Percentiles rank a stretch among this genome's conserved stretches.
These are phyloP conservation scores for Crithidia sp. DNA, from an alignment of 208 protist genomes.

Conservation along the genomic window DNA sequence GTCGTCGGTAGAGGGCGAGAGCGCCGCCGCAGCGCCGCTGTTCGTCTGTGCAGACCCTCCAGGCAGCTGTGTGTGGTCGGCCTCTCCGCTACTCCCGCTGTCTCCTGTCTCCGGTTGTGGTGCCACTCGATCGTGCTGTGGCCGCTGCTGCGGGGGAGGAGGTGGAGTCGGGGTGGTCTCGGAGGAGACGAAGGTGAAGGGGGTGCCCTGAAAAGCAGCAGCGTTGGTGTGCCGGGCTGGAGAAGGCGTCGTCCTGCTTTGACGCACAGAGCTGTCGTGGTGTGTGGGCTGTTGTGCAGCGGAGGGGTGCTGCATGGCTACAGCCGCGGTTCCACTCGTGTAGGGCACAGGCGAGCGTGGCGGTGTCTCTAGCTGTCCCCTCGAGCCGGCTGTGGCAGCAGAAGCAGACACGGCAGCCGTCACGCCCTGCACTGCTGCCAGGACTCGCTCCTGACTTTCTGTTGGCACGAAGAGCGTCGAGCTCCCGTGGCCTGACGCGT, in stretches of 20 bases:
- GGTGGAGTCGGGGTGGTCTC: background rate
- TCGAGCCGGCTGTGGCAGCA: background rate
- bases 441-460: conserved; percentile 9
- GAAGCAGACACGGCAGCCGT: background rate
- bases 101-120: background rate
- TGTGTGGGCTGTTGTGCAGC: background rate
- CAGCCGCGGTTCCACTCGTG: background rate
- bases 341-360: background rate
- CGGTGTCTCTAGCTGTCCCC: background rate
- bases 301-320: background rate
- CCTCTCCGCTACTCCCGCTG: background rate
- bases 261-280: too few species aligned
- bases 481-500: background rate
- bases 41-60: background rate
- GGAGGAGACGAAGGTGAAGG: conserved; percentile 14
- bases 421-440: conserved; percentile 12
- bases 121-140: background rate
- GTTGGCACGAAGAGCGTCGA: background rate
- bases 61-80: conserved; percentile 18
- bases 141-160: background rate
- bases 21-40: too few species aligned
- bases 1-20: background rate
- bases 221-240: too few species aligned
- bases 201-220: background rate
- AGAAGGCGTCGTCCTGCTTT: too few species aligned